Evolutionary conservation across 1,139 yeast species (phyloP).

Genomic region (Suzukiozyma palmioleophila): DNA sequence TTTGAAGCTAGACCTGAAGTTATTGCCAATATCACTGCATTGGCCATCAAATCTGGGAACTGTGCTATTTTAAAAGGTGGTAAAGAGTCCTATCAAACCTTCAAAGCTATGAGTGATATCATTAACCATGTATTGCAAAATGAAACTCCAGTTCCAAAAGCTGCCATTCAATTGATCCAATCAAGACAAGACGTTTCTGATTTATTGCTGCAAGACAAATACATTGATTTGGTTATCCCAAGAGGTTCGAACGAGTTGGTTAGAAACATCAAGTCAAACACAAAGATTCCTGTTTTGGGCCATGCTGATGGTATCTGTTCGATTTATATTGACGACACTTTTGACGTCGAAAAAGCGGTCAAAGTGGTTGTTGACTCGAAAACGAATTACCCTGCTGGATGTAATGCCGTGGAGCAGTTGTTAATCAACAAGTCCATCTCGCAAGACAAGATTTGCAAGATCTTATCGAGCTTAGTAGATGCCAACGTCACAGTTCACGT

Average conservation of each 20-base stretch:
- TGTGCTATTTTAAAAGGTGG: constrained; percentile 98
- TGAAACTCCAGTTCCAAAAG: constrained; percentile 66
- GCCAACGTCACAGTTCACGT: constrained; percentile 75
- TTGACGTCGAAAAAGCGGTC: constrained; percentile 72
- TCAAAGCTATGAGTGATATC: constrained; percentile 73
- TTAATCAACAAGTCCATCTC: constrained; percentile 58
- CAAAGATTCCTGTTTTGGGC: constrained; percentile 95
- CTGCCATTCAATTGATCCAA: constrained; percentile 81
- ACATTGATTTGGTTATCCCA: constrained; percentile 93
- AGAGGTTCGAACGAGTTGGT: constrained; percentile 94
- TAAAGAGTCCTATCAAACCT: constrained; percentile 83
- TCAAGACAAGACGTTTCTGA: constrained; percentile 89
- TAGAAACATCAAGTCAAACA: constrained; percentile 72
- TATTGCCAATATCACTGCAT: constrained; percentile 92
- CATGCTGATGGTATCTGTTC: constrained; percentile 99
- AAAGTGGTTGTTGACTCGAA: constrained; percentile 79
- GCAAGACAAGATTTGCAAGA: constrained; percentile 30
- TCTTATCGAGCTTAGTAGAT: constrained; percentile 47
- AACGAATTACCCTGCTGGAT: constrained; percentile 97
- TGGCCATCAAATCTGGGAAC: constrained; percentile 93
- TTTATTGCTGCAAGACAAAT: constrained; percentile 76
- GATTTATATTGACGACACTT: constrained; percentile 71
- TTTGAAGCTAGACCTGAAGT: constrained; percentile 98
- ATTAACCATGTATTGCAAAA: constrained; percentile 55
- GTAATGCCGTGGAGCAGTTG: constrained; percentile 92